Conservation (phyloP, 2,329 filamentous ascomycete genomes). For the Aspergillus pseudonomiae region DNA sequence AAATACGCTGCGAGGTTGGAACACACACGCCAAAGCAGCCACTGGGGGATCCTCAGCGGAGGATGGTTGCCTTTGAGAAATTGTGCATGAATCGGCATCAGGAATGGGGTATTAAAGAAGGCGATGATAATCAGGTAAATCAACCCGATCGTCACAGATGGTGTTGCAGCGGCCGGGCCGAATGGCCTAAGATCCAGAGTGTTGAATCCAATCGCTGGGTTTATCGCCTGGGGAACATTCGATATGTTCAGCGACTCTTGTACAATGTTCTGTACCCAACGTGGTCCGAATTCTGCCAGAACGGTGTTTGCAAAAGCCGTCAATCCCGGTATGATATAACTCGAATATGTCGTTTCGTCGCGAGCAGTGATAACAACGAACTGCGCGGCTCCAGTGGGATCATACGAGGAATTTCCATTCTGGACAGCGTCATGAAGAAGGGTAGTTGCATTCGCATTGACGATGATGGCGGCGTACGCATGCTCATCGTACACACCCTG, state of each 20-base stretch:
- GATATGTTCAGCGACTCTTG: conserved; percentile 47
- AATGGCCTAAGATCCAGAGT: conserved; percentile 64
- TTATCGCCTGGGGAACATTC: conserved; percentile 55
- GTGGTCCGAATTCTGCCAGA: conserved; percentile 51
- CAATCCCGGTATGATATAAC: conserved; percentile 58
- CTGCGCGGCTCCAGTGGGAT: conserved; percentile 62
- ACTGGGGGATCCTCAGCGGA: conserved; percentile 60
- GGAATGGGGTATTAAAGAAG: conserved; percentile 68
- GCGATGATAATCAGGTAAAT: conserved; percentile 70
- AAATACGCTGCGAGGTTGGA: conserved; percentile 62
- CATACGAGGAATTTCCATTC: conserved; percentile 61
- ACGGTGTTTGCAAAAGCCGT: conserved; percentile 52
- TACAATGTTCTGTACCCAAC: conserved; percentile 41
- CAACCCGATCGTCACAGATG: conserved; percentile 63
- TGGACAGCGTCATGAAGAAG: conserved; percentile 59
- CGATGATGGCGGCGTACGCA: conserved; percentile 63
- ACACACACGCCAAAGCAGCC: conserved; percentile 61
- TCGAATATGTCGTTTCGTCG: conserved; percentile 58
- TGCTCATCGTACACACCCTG: conserved; percentile 62
- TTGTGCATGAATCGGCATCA: conserved; percentile 64
- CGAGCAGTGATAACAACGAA: conserved; percentile 59
- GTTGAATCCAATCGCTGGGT: conserved; percentile 60
- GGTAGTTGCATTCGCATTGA: conserved; percentile 64
- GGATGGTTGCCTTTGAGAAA: conserved; percentile 59
- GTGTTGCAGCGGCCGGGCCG: conserved; percentile 56